Base-by-base conservation (phyloP, 2,329 filamentous ascomycete genomes). In the Huntiella bhutanensis region DNA sequence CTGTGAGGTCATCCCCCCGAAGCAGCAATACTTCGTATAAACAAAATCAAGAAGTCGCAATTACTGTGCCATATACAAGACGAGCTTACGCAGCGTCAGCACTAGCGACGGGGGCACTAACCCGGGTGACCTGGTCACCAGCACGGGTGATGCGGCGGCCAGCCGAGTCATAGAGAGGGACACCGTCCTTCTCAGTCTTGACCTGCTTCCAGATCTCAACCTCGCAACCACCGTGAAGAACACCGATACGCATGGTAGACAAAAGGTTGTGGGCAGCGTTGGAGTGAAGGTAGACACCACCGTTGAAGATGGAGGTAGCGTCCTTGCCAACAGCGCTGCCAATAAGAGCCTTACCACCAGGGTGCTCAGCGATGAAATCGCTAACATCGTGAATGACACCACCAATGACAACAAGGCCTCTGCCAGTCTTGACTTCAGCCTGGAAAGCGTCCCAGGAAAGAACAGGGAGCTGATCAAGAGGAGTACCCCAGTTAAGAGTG, bases 191-290 rank as follows among this genome's bases (percentile, higher is more conserved):
- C 64, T 87, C 82, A 55, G 77, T 74, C 62, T 87, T 80, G 48
- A 81, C 76, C 37, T 82, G 79, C 74, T 91, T 91, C 84, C 84
- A 92, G 63, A 91, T 86, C 70, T 92, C 84, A 22, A 92, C 84
- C 62, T 91, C 84, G 60, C 82, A 85, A 38, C 84, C 84, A 53
- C 84, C 84, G 45, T 82, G 81, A 52, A 92, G 80, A 42, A 92
- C 83, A 62, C 82, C 84, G 11, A 91, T 78, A 54, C 84, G 74
- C 82, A 91, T 91, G 54, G 82, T 91, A 5, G 81, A 86, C 52
- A 92, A 71, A 51, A 91, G 64, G 66, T 92, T 92, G 70, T 92
- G 84, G 33, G 84, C 84, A 47, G 82, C 84, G 64, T 92, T 92
- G 60, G 80, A 85, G 69, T 92, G 84, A 61, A 80, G 74, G 68